A percentile compares a stretch with the other conserved stretches of the same genome.
These are phyloP conservation scores for Pistacia atlantica DNA, from an alignment of 345 rosid genomes.

Conservation along the genomic window DNA sequence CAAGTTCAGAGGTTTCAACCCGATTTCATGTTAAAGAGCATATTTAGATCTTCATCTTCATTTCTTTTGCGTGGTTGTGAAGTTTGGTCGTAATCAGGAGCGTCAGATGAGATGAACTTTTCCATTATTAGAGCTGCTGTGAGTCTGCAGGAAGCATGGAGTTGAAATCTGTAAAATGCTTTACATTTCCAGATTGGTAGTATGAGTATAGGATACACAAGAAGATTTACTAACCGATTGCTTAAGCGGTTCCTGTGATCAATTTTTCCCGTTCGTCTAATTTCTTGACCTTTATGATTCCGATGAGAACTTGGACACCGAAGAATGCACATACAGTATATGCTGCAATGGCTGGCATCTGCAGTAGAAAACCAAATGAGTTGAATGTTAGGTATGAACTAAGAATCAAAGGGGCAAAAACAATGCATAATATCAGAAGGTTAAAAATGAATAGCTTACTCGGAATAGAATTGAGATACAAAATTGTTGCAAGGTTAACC, in stretches of 20 bases:
- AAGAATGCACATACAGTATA: conserved; percentile 73
- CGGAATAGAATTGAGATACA: conserved; percentile 84
- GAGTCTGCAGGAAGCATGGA: not conserved
- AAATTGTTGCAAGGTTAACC: conserved; percentile 86
- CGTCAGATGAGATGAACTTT: not conserved
- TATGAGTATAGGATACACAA: not conserved
- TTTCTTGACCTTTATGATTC: conserved; percentile 77
- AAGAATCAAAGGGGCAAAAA: not conserved
- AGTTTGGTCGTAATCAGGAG: not conserved
- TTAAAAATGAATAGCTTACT: conserved; percentile 47
- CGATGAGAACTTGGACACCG: conserved; percentile 75
- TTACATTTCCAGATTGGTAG: not conserved
- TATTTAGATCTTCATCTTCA: not conserved
- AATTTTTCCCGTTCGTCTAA: conserved; percentile 82
- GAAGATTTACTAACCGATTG: conserved; percentile 33
- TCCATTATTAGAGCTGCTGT: conserved; percentile 1
- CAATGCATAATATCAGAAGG: not conserved
- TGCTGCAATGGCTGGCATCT: conserved; percentile 80
- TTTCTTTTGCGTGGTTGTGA: not conserved
- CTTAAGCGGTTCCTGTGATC: conserved; percentile 89
- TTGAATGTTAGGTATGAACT: not conserved
- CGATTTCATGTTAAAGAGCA: not conserved
- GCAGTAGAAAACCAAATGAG: conserved; percentile 23
- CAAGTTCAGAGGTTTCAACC: not conserved
- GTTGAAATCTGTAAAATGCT: not conserved